Conservation (phyloP, 495 filamentous ascomycete genomes). For the Podospora bellae-mahoneyi region DNA sequence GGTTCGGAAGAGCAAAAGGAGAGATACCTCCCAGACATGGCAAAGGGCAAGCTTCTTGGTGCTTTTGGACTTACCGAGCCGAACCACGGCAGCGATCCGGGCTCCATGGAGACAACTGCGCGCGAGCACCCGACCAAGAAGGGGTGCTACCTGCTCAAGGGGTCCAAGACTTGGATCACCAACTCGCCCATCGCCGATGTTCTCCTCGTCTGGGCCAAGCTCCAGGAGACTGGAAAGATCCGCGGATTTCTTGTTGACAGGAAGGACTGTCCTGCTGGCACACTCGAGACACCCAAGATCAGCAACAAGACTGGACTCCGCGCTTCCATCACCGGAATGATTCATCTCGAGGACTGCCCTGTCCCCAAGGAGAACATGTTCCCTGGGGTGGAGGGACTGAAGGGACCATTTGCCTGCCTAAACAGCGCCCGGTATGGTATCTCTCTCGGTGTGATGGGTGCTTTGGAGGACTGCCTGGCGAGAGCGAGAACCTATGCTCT, state of each 20-base stretch:
- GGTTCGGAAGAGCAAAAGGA: constrained; percentile 89
- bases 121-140: constrained; percentile 84
- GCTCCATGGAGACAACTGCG: constrained; percentile 89
- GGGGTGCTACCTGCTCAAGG: constrained; percentile 75
- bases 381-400: constrained; percentile 80
- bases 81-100: constrained; percentile 95
- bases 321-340: constrained; percentile 96
- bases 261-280: constrained; percentile 74
- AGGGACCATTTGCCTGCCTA: constrained; percentile 87
- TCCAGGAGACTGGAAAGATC: constrained; percentile 87
- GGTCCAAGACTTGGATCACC: constrained; percentile 97
- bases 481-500: constrained; percentile 82
- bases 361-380: constrained; percentile 93
- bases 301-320: constrained; percentile 94
- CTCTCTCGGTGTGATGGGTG: constrained; percentile 88
- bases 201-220: constrained; percentile 90
- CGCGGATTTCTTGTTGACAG: constrained; percentile 90
- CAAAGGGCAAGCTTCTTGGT: constrained; percentile 80
- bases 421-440: constrained; percentile 93
- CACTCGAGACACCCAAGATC: constrained; percentile 85
- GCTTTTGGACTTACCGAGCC: constrained; percentile 96
- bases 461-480: constrained; percentile 82
- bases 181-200: constrained; percentile 94
- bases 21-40: constrained; percentile 76
- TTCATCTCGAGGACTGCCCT: constrained; percentile 85